Base-by-base conservation (phyloP, 1,284 basidiomycete genomes). In the Apiotrichum mycotoxinovorans region DNA sequence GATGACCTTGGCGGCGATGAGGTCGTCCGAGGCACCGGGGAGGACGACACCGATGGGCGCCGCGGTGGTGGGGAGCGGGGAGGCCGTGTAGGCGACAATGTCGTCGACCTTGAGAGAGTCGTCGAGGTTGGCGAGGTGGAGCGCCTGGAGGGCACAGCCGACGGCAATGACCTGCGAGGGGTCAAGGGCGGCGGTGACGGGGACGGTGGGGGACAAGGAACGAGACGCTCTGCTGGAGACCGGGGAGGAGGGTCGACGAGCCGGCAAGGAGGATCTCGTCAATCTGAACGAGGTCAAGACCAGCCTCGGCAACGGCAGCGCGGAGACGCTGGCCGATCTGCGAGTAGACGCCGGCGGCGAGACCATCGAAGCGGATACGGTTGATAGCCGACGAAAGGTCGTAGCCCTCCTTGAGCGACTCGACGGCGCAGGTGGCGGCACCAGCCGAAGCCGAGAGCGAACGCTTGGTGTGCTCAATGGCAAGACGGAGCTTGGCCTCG, bases 301-400 rank as follows among this genome's bases (percentile, higher is more conserved):
- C 81, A 0, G 85, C 85, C 34, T 79, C 72, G 25, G 78, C 76
- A 25, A 93, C 81, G 22, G 91, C 83, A 47, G 84, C 79, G 54
- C 80, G 76, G 57, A 91, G 83, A 56, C 84, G 83, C 27, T 77
- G 74, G 33, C 83, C 82, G 52, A 96, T 85, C 63, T 83, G 79
- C 57, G 81, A 80, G 79, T 95, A 98, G 35, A 94, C 81, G 14
- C 83, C 67, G 11, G 84, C 80, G 3, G 87, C 84, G 64, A 97
- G 84, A 79, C 96, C 84, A 75, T 97, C 93, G 79, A 97, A 96
- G 35, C 95, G 85, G 78, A 95, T 84, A 46, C 92, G 84, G 79
- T 97, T 98, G 80, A 98, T 87, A n/a, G 87, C 84, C 11, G 87
- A 87, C 14, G 89, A 93, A 71, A 89, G 93, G 79, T 98, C 96